Evolutionary conservation across 2,329 filamentous ascomycete genomes (phyloP), one percentile per base, ranked within the genome.

Genomic region (Fonsecaea nubica): DNA sequence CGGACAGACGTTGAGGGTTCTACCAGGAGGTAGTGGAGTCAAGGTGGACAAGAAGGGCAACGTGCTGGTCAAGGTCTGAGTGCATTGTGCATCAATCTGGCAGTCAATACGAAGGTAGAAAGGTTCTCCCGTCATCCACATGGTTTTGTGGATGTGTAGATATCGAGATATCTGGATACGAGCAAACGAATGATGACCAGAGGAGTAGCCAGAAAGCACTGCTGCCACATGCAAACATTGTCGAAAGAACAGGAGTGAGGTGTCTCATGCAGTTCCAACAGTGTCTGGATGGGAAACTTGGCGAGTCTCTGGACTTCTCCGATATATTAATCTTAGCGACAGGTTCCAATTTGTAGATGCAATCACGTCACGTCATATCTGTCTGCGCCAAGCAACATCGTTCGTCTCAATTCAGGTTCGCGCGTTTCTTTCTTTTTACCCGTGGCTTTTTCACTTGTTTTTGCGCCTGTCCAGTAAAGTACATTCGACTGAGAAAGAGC

Each of bases 1-100:
- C 78, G 93, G 96, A 77, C 97, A 97, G 83, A 89, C 91, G 50
- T 78, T 98, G 67, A 88, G 90, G 69, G 89, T 97, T 30, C 87
- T 92, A 66, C 89, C 92, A 1, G 94, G 91, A 0, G 72, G 66
- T 3, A 91, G 90, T 75, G 90, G 89, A 25, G 89, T 83, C 78
- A 80, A 79, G 68, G 77, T 74, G 67, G 85, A 87, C 66, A 86
- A 86, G 76, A 85, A 84, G 67, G 68, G 71, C 3, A 67, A 65
- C 50, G 64, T 74, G 6, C 48, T 66, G 38, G 58, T 72, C 42
- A 70, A 68, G 53, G 65, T 70, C 30, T 68, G 30, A 63, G 35
- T 7, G 42, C 25, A 25, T 25, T 25, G 5, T 30, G 3, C n/a
- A 10, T 55, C 8, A 4, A 55, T 8, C n/a, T 36, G 30, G 52